phyloP scores from a whole-genome alignment of 805 yeast genomes.

The Cyberlindnera mississippiensis region DNA sequence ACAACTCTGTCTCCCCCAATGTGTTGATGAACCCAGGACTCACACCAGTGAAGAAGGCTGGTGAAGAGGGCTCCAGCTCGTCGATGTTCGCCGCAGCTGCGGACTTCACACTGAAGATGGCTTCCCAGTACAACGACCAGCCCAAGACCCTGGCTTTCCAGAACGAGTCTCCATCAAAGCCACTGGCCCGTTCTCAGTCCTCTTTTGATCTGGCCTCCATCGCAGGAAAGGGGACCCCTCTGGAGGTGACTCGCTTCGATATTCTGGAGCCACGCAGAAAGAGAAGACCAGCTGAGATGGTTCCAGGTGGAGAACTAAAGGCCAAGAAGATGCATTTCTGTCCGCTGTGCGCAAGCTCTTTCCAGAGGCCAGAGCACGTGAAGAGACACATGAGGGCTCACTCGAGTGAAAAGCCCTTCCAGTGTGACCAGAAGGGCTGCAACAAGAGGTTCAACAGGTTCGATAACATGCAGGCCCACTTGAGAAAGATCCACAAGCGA shows the following conservation, averaged over 20 bases:
- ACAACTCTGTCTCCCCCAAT: slow-evolving; percentile 23
- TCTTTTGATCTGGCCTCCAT: slow-evolving; percentile 15
- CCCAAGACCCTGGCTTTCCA: background rate
- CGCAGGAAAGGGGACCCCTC: slow-evolving; percentile 9
- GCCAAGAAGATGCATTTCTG: slow-evolving; percentile 56
- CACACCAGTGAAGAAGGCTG: background rate
- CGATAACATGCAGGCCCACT: slow-evolving; percentile 78
- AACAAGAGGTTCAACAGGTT: slow-evolving; percentile 63
- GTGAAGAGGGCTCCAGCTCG: background rate
- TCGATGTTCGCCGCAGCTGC: slow-evolving; percentile 21
- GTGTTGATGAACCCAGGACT: slow-evolving; percentile 19
- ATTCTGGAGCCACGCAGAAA: slow-evolving; percentile 16
- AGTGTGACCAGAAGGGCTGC: slow-evolving; percentile 62
- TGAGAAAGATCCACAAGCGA: slow-evolving; percentile 51
- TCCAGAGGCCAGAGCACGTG: slow-evolving; percentile 71
- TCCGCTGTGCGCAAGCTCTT: slow-evolving; percentile 57
- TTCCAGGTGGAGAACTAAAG: background rate
- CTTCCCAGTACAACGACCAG: slow-evolving; percentile 12
- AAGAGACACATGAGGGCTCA: slow-evolving; percentile 75
- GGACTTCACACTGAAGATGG: slow-evolving; percentile 28
- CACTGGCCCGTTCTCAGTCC: slow-evolving; percentile 13
- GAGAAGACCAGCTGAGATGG: slow-evolving; percentile 37
- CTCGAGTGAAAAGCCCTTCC: slow-evolving; percentile 73
- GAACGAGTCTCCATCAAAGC: background rate
- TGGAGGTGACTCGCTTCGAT: slow-evolving; percentile 13